Evolutionary conservation across 768 basidiomycete species (phyloP), one percentile per base, ranked within the genome.

Genomic region (Panellus pusillus): DNA sequence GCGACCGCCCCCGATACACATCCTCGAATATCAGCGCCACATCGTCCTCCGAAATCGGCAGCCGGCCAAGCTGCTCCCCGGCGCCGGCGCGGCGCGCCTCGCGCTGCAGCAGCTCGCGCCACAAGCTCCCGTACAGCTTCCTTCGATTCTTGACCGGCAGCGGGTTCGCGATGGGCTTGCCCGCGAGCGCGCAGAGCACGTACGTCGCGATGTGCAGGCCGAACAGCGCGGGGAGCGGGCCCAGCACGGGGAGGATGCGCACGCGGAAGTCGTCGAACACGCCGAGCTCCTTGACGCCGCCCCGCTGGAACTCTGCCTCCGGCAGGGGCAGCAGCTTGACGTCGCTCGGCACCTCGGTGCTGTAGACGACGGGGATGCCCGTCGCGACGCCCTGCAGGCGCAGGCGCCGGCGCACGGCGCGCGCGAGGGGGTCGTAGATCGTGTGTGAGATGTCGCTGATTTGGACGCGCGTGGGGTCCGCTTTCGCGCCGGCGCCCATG

Each of bases 401-500:
- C 20, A 92, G 77, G 43, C 89, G 82, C 24, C 86, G 78, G 4
- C 97, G 83, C 24, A 98, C 94, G 18, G 90, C 81, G 52, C 95
- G 87, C 19, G 97, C 97, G 15, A 99, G 82, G 4, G 95, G 94
- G 68, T 98, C 97, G 64, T 98, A 96, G 37, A 91, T 79, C 0
- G 97, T 98, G 52, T 77, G 76, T 2, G 94, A 93, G 61, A 98
- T 93, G 71, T 98, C 96, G 58, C 87, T 88, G 52, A 98, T 97
- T 69, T 98, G 95, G 20, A 99, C 82, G 37, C 93, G 83, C 1
- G 94, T 96, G 0, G 97, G 95, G 69, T 99, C 97, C 62, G 81
- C 82, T 72, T 98, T 99, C 13, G 94, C 89, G 12, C 94, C 87
- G 4, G 95, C 91, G 27, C 97, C 97, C 93, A 99, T 97, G 20